Evolutionary conservation across 768 basidiomycete species (phyloP), one percentile per base, ranked within the genome.

Genomic region (Auricularia heimuer): DNA sequence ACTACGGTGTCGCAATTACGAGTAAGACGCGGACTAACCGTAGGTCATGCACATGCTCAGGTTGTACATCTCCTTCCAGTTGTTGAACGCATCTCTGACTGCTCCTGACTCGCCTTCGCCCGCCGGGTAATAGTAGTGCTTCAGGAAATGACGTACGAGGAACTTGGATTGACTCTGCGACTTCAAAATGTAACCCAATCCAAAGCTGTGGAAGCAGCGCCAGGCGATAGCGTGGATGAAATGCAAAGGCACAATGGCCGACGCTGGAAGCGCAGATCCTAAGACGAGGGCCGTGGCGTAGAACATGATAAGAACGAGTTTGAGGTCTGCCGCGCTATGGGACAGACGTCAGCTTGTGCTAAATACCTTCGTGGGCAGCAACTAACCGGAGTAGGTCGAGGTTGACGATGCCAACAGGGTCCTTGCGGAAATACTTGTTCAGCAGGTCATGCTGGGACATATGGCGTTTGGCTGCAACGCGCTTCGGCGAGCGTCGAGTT

Each of bases 21-120:
- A 24, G 24, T 24, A 24, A n/a, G n/a, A n/a, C 29, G 44, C 42
- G 35, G 1, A 76, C 81, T 21, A 65, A 95, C 94, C 87, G 74
- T 95, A 98, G 3, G 90, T 95, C 94, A 98, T 97, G 74, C 87
- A 88, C 81, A 95, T 80, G 74, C 90, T 94, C 75, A 94, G 74
- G 74, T 98, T 98, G 74, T 95, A 98, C 34, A 92, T 81, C 3
- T 81, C 81, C 75, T 98, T 98, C 94, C 95, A 99, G 74, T 97
- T 98, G 34, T 83, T 81, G 70, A 98, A 99, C 0, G 96, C 93
- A 72, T 99, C 97, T 45, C 86, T 81, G n/a, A 94, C 84, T 0
- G 96, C 95, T 58, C 86, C 85, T 65, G 85, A 81, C 3, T 83
- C 85, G 16, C 82, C 83, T 64, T 90, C 86, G 65, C 85, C 80